These are phyloP conservation scores for Taphrina confusa DNA, from an alignment of 1,139 yeast species.

Conservation along the genomic window DNA sequence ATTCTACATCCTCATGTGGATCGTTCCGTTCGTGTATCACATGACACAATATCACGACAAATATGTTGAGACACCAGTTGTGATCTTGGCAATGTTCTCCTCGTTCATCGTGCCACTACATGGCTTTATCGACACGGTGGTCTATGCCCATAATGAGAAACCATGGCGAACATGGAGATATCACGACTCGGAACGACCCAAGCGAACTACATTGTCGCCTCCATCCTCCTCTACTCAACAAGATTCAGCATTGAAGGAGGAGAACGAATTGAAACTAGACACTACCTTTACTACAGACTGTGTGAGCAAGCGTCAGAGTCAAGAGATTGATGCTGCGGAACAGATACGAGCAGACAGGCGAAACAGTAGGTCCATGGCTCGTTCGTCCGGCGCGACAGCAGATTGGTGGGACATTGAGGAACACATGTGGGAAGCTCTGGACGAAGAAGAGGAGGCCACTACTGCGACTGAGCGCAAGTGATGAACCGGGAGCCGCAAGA, in stretches of 20 bases:
- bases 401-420: constrained; percentile 34
- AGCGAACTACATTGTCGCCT: too few relatives aligned
- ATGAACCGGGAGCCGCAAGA: too few relatives aligned
- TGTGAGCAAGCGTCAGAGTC: background rate
- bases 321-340: background rate
- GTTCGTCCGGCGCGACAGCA: background rate
- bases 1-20: constrained; percentile 33
- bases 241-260: background rate
- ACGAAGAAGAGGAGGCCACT: constrained; percentile 4
- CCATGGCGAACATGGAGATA: constrained; percentile 27
- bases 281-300: background rate
- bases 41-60: constrained; percentile 27
- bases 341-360: too few relatives aligned
- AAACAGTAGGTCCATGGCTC: background rate
- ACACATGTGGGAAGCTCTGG: background rate
- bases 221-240: background rate
- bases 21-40: constrained; percentile 28
- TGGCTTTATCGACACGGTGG: constrained; percentile 31
- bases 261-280: background rate
- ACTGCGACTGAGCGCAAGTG: constrained; percentile 28
- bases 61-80: constrained; percentile 12
- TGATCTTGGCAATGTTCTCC: constrained; percentile 13
- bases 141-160: constrained; percentile 30
- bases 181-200: background rate
- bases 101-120: constrained; percentile 31